Conservation (phyloP, 108 stramenopile species). For the Pseudonitzschia pungens region DNA sequence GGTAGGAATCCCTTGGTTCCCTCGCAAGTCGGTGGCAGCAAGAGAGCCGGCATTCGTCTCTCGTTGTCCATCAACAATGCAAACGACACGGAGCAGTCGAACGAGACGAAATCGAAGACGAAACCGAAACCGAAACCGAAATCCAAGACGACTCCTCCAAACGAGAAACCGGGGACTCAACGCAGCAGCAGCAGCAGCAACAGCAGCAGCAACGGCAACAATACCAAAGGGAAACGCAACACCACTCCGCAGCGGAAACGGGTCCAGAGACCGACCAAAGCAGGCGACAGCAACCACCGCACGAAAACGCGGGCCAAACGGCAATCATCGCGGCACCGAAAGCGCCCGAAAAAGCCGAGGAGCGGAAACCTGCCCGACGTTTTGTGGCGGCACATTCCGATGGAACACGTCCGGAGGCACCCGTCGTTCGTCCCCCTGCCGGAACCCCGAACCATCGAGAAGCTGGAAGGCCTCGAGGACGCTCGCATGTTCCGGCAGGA, state of each 20-base stretch:
- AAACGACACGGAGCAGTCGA: background rate
- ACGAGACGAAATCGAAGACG: background rate
- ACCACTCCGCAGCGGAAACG: background rate
- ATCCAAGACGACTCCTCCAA: background rate
- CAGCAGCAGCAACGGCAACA: background rate
- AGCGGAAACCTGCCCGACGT: slow-evolving; percentile 75
- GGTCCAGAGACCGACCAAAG: background rate
- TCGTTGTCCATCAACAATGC: too few relatives aligned
- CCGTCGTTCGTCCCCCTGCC: slow-evolving; percentile 73
- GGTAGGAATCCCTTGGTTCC: too few relatives aligned
- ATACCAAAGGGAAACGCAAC: too few relatives aligned
- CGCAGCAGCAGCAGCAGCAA: background rate
- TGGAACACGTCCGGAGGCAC: slow-evolving; percentile 79
- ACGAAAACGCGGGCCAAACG: too few relatives aligned
- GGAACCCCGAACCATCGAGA: slow-evolving; percentile 38
- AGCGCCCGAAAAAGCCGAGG: background rate
- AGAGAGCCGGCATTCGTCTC: too few relatives aligned
- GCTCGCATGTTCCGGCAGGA: slow-evolving; percentile 81
- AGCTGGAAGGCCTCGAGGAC: slow-evolving; percentile 60
- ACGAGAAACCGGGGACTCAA: too few relatives aligned
- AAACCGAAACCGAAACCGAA: background rate
- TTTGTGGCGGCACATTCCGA: slow-evolving; percentile 69
- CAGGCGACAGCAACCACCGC: background rate
- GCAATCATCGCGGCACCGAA: too few relatives aligned
- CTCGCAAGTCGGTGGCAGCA: background rate